phyloP scores from a whole-genome alignment of 1,139 yeast species.

The Arxiozyma telluris region DNA sequence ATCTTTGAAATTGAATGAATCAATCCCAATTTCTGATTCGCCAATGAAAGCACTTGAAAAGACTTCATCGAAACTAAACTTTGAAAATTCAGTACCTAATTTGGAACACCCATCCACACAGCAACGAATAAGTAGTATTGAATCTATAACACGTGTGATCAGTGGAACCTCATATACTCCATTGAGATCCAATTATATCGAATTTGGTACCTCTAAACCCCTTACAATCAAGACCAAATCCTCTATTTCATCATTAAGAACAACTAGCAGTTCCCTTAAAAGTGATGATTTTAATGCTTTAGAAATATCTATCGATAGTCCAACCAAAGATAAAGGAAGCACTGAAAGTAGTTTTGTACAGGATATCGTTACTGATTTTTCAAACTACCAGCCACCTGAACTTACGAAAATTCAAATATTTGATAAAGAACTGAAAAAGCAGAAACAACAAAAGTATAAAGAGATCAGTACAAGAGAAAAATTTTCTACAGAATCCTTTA shows the following conservation, averaged over 20 bases:
- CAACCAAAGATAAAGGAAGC: background rate
- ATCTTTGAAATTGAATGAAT: slow-evolving; percentile 4
- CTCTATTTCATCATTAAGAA: background rate
- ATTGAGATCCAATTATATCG: background rate
- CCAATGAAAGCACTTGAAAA: background rate
- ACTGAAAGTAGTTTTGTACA: slow-evolving; percentile 12
- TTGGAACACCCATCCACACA: slow-evolving; percentile 3
- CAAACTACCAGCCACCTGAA: background rate
- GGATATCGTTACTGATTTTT: slow-evolving; percentile 20
- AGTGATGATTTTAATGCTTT: background rate
- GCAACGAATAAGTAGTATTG: slow-evolving; percentile 9
- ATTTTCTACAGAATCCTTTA: slow-evolving; percentile 33
- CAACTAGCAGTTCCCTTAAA: background rate
- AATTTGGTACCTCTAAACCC: background rate
- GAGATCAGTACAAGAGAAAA: slow-evolving; percentile 14
- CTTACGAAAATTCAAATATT: slow-evolving; percentile 22
- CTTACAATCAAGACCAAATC: slow-evolving; percentile 2
- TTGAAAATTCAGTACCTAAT: slow-evolving; percentile 8
- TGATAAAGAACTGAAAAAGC: slow-evolving; percentile 24
- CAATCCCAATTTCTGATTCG: background rate
- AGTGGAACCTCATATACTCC: background rate
- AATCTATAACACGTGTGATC: slow-evolving; percentile 7
- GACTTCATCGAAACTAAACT: slow-evolving; percentile 4
- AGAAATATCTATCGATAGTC: background rate
- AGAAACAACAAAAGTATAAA: slow-evolving; percentile 17